Percentiles rank a stretch among this genome's conserved stretches.
phyloP scores from a whole-genome alignment of 805 yeast genomes.

The Spathaspora girioi region DNA sequence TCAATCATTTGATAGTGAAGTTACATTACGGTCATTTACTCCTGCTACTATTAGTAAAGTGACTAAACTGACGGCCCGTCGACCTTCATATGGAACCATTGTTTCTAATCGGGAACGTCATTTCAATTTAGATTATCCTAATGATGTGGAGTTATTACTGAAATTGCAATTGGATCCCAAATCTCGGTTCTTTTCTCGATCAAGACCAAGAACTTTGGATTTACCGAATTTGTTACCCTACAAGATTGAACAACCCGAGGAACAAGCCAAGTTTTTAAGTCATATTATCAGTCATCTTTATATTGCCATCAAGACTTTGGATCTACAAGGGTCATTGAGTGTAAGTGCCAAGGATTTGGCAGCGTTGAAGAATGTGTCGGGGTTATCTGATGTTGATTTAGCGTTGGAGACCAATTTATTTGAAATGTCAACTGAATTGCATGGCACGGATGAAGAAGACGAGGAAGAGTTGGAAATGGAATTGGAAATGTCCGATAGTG shows the following conservation, averaged over 20 bases:
- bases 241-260: slow-evolving; percentile 60
- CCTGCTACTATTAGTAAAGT: slow-evolving; percentile 18
- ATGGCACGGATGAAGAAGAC: slow-evolving; percentile 10
- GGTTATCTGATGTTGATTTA: slow-evolving; percentile 38
- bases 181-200: slow-evolving; percentile 36
- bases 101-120: slow-evolving; percentile 26
- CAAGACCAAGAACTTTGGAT: slow-evolving; percentile 38
- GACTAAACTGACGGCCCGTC: slow-evolving; percentile 12
- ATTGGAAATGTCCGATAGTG: slow-evolving; percentile 36
- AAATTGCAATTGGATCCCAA: slow-evolving; percentile 27
- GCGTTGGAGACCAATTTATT: slow-evolving; percentile 54
- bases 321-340: slow-evolving; percentile 65
- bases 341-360: slow-evolving; percentile 69
- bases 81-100: slow-evolving; percentile 31
- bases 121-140: slow-evolving; percentile 53
- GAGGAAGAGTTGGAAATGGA: slow-evolving; percentile 10
- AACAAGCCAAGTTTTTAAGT: slow-evolving; percentile 68
- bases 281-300: slow-evolving; percentile 80
- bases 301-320: slow-evolving; percentile 71
- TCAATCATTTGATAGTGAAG: slow-evolving; percentile 3
- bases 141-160: slow-evolving; percentile 27
- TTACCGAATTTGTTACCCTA: slow-evolving; percentile 63
- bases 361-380: slow-evolving; percentile 26
- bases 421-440: slow-evolving; percentile 18
- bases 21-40: slow-evolving; percentile 20